Evolutionary conservation across 1,284 basidiomycete genomes (phyloP).

Genomic region (Sporisorium graminicola): DNA sequence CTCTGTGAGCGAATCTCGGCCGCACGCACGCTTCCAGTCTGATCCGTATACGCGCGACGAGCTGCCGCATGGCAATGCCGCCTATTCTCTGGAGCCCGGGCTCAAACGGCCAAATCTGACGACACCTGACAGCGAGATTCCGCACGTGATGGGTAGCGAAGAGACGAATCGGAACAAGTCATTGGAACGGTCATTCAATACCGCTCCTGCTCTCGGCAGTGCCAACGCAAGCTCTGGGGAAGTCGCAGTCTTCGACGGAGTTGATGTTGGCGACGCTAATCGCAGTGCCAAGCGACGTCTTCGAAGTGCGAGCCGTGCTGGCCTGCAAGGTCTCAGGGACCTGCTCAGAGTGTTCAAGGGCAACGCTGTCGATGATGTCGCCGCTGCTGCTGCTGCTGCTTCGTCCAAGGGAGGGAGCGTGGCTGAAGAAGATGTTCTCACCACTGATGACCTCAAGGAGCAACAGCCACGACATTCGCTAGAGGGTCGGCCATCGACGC

Average conservation of each 20-base stretch:
- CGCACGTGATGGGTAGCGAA: slow-evolving; percentile 9
- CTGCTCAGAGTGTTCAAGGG: slow-evolving; percentile 47
- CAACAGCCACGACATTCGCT: slow-evolving; percentile 11
- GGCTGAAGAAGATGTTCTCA: background rate
- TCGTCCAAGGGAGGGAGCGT: background rate
- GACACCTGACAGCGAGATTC: slow-evolving; percentile 7
- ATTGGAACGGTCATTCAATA: slow-evolving; percentile 21
- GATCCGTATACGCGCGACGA: slow-evolving; percentile 28
- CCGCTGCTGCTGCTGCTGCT: background rate
- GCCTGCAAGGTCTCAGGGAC: slow-evolving; percentile 53
- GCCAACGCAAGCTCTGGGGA: slow-evolving; percentile 7
- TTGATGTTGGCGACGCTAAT: slow-evolving; percentile 31
- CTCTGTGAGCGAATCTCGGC: slow-evolving; percentile 13
- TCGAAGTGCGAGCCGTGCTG: slow-evolving; percentile 55
- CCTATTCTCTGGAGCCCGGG: background rate
- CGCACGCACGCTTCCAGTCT: slow-evolving; percentile 35
- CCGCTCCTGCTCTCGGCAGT: slow-evolving; percentile 16
- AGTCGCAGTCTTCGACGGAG: slow-evolving; percentile 8
- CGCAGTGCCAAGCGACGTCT: slow-evolving; percentile 51
- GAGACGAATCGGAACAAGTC: background rate
- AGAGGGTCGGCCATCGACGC: slow-evolving; percentile 11
- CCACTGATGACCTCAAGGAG: background rate
- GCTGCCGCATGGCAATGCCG: background rate
- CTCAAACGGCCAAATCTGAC: slow-evolving; percentile 6
- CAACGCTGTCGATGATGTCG: slow-evolving; percentile 8